phyloP scores from a whole-genome alignment of 208 protist species.

The Tritrichomonas musculus region DNA sequence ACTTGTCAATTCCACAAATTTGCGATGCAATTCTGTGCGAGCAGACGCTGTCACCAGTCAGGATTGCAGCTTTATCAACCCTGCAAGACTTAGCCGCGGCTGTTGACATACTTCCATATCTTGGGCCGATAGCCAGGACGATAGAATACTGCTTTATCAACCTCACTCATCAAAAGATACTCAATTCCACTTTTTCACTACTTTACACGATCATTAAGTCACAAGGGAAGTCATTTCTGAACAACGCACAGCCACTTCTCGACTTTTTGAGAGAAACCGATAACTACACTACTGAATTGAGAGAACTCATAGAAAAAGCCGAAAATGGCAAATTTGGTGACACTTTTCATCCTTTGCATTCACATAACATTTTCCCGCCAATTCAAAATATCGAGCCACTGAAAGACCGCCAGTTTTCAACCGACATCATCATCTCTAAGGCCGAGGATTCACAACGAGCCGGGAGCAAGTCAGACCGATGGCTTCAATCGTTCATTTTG shows the following conservation, averaged over 20 bases:
- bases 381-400: neutral
- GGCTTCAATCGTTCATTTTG: conserved; percentile 13
- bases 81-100: neutral
- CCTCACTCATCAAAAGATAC: neutral
- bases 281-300: neutral
- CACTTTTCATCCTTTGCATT: neutral
- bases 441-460: neutral
- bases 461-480: neutral
- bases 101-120: neutral
- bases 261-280: neutral
- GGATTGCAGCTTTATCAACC: neutral
- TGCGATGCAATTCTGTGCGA: conserved; percentile 10
- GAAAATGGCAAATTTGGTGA: neutral
- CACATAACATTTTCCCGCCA: no score
- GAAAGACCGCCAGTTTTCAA: neutral
- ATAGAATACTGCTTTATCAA: neutral
- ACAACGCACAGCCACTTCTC: neutral
- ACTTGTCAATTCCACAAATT: neutral
- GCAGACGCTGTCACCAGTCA: neutral
- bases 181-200: neutral
- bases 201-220: neutral
- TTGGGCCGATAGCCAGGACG: neutral
- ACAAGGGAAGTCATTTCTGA: neutral
- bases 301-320: neutral
- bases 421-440: neutral